Conservation (phyloP, 768 basidiomycete genomes). For the Trametes meyenii region DNA sequence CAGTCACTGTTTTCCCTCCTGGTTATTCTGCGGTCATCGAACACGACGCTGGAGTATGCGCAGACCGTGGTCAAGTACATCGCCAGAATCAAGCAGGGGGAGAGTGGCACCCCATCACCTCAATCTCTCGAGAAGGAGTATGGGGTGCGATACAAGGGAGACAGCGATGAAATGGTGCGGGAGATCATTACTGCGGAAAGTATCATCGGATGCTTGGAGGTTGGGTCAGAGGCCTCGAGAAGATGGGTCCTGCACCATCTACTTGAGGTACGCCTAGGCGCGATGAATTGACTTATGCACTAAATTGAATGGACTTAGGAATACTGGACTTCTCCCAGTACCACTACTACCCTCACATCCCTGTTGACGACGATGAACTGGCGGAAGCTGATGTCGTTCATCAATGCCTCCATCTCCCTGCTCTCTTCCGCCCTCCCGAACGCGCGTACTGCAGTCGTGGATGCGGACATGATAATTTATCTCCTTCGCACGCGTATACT, state of each 20-base stretch:
- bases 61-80: constrained; percentile 47
- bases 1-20: constrained; percentile 56
- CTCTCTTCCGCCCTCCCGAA: constrained; percentile 30
- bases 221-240: constrained; percentile 46
- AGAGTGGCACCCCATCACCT: constrained; percentile 51
- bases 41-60: constrained; percentile 37
- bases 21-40: constrained; percentile 38
- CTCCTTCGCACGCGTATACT: constrained; percentile 51
- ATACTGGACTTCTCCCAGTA: constrained; percentile 49
- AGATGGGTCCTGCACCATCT: constrained; percentile 53
- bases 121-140: constrained; percentile 55
- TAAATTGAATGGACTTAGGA: constrained; percentile 38
- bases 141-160: constrained; percentile 36
- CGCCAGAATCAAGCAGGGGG: constrained; percentile 46
- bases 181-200: constrained; percentile 50
- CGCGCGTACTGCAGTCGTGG: constrained; percentile 14
- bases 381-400: constrained; percentile 48
- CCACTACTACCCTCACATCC: constrained; percentile 41
- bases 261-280: constrained; percentile 46
- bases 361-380: constrained; percentile 49
- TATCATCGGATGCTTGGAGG: constrained; percentile 49
- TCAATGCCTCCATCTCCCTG: constrained; percentile 36
- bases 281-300: background rate
- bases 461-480: constrained; percentile 38
- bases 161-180: constrained; percentile 45